Conservation (phyloP, 768 basidiomycete genomes). For the Kwoniella sp. region DNA sequence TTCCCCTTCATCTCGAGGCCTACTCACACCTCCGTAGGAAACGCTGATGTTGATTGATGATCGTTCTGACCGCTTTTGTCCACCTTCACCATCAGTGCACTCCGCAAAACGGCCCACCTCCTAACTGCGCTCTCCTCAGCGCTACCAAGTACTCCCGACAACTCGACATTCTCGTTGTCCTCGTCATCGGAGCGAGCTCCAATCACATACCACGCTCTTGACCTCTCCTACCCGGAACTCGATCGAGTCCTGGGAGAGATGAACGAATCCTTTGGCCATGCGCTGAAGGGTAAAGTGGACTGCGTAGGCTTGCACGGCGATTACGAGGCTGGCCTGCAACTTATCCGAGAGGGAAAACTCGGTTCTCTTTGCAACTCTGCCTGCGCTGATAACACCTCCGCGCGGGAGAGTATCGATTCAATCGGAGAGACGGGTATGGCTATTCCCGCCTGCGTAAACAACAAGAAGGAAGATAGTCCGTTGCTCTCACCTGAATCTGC, state of each 20-base stretch:
- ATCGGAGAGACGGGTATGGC: constrained; percentile 6
- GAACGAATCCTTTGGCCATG: constrained; percentile 61
- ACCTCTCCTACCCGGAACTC: constrained; percentile 84
- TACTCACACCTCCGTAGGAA: too few species aligned
- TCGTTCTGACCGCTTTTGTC: too few species aligned
- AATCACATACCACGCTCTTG: constrained; percentile 86
- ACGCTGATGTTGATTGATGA: too few species aligned
- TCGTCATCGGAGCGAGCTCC: constrained; percentile 58
- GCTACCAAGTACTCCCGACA: constrained; percentile 51
- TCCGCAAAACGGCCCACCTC: constrained; percentile 86
- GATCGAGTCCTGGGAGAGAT: constrained; percentile 75
- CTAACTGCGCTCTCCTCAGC: constrained; percentile 67
- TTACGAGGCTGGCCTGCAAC: constrained; percentile 84
- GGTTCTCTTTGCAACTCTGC: constrained; percentile 19
- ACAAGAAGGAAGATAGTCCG: constrained; percentile 13
- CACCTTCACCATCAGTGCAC: constrained; percentile 61
- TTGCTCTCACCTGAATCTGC: constrained; percentile 18
- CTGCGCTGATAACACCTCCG: constrained; percentile 57
- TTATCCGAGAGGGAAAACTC: constrained; percentile 69
- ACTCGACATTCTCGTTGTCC: too few species aligned
- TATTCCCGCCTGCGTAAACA: constrained; percentile 1
- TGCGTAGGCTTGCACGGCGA: constrained; percentile 87
- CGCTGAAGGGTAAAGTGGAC: constrained; percentile 70
- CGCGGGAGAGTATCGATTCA: constrained; percentile 62
- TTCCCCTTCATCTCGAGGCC: too few species aligned